Evolutionary conservation across 2,329 filamentous ascomycete species (phyloP), one percentile per base, ranked within the genome.

Genomic region (Aspergillus novoparasiticus): DNA sequence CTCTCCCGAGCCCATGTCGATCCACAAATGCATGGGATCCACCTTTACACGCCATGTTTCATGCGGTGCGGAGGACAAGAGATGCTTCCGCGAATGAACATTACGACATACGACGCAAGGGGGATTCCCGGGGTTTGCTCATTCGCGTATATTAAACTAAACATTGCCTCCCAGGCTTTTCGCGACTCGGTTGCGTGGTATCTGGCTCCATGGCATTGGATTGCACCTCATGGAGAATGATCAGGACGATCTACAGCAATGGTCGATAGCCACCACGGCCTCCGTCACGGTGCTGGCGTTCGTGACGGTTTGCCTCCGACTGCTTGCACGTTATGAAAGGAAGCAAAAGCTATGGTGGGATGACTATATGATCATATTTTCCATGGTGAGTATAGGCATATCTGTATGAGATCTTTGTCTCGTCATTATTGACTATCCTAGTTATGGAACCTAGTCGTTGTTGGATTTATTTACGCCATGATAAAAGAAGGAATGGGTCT

Each of bases 401-500:
- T 12, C 6, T 21, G 28, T 8, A 21, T 9, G 3, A 19, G 11
- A 23, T 19, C 30, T 21, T 16, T 3, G 11, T 54, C 16, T 11
- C 4, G 23, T 16, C 9, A 11, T 36, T 23, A 16, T 6, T 54
- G 30, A 54, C 23, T 51, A 1, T 16, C 19, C 30, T 46, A 71
- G 70, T 64, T 28, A 30, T 72, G 70, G 70, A 71, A 69, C 41
- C 23, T 72, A 19, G 45, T 77, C 28, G 79, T 83, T 11, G 75
- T 82, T 16, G 81, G 79, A 51, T 83, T 85, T 73, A 80, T 82
- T 67, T 82, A 82, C 59, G 79, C 75, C 69, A 83, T 85, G 82
- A 70, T 83, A 65, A 59, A 73, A 9, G 67, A 73, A 30, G 82
- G 83, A 1, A 82, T 84, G 80, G 83, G 83, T 32, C 65, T 82